Evolutionary conservation across 805 yeast species (phyloP), one percentile per base, ranked within the genome.

Genomic region (Candida morakotiae): DNA sequence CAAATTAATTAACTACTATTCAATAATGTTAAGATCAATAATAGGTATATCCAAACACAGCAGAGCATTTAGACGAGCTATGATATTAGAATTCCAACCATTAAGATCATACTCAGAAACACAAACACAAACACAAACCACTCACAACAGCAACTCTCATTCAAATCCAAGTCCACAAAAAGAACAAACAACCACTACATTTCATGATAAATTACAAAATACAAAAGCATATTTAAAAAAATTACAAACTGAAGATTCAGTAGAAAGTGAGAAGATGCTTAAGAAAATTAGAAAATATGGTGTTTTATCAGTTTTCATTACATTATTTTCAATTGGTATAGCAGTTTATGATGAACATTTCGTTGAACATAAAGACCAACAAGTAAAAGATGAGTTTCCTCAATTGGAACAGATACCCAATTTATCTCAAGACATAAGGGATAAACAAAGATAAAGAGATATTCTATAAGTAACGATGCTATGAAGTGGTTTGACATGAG

Each of bases 201-300:
- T 14, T 11, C 28, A 20, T 20, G n/a, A 25, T n/a, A 31, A 31
- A 28, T 14, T 27, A 4, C 24, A 27, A n/a, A n/a, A 17, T 42
- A 55, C 38, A 32, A 60, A 61, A 38, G 38, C 41, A 31, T 42
- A 45, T 26, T 43, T 64, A 14, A 53, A 61, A 37, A 52, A 50
- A 28, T 52, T 67, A 14, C 67, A 62, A 4, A 61, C 58, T 33
- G 71, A 63, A 33, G 54, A 53, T 21, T 45, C 65, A 3, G 38
- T 37, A 27, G 66, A 55, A 31, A 55, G 68, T 3, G 47, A 53
- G 35, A 50, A 44, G 17, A 55, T 62, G 4, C 40, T 67, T 37
- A 53, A 48, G 29, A 14, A 34, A 6, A 28, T 58, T 1, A 39
- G 64, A 35, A 34, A 32, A 27, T 29, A 47, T 2, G 69, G 69